These are phyloP conservation scores for Cyclotella atomus DNA, from an alignment of 108 stramenopile genomes.

Conservation along the genomic window DNA sequence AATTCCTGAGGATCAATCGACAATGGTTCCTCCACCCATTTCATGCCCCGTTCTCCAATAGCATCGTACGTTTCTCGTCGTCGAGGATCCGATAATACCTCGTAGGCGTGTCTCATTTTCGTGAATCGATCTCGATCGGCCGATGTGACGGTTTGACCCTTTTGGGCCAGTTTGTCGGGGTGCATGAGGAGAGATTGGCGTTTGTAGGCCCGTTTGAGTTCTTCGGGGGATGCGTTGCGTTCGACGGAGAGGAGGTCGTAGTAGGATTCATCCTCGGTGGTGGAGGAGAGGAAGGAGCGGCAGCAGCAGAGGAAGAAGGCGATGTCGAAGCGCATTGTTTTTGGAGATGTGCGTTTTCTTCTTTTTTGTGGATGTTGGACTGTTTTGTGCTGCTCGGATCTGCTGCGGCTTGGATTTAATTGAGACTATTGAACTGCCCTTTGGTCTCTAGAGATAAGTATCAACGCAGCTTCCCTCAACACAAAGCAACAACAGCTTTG, in stretches of 20 bases:
- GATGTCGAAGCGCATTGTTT: slow-evolving; percentile 77
- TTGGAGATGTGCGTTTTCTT: too few species aligned
- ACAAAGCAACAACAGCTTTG: too few species aligned
- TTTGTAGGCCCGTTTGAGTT: slow-evolving; percentile 95
- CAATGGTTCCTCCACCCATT: slow-evolving; percentile 88
- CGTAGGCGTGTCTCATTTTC: slow-evolving; percentile 94
- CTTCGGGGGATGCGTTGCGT: slow-evolving; percentile 71
- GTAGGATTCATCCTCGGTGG: slow-evolving; percentile 62
- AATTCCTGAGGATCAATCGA: slow-evolving; percentile 88
- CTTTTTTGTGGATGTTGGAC: too few species aligned
- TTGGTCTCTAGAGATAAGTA: too few species aligned
- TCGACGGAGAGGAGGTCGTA: slow-evolving; percentile 78
- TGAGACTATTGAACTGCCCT: too few species aligned
- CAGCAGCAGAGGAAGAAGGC: slow-evolving; percentile 92
- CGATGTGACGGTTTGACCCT: slow-evolving; percentile 76
- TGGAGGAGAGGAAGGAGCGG: slow-evolving; percentile 75
- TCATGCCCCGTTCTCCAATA: slow-evolving; percentile 89
- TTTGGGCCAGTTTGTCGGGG: slow-evolving; percentile 97
- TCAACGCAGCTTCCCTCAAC: too few species aligned
- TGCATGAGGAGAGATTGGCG: slow-evolving; percentile 91
- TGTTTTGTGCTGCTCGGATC: too few species aligned
- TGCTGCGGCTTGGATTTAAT: too few species aligned
- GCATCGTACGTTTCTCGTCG: slow-evolving; percentile 91
- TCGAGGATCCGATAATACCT: slow-evolving; percentile 82
- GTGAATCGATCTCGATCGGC: slow-evolving; percentile 86